phyloP scores from a whole-genome alignment of 306 rosid species.

The Lotus japonicus region DNA sequence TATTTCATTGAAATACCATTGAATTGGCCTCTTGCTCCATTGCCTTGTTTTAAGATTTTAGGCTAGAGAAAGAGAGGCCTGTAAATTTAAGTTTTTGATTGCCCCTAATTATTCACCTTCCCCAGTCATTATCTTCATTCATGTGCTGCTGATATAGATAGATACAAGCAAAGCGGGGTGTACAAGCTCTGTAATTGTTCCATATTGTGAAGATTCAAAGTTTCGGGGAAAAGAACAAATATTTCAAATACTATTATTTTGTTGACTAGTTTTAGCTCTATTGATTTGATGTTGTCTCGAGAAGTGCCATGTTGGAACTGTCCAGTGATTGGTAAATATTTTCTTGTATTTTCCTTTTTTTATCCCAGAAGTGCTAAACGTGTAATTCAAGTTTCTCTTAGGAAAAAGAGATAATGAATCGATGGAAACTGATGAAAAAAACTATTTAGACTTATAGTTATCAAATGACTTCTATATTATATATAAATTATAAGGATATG shows the following conservation, averaged over 20 bases:
- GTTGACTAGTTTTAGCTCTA: conserved; percentile 19
- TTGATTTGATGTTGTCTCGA: background rate
- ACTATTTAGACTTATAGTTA: no score
- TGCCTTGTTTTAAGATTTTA: conserved; percentile 75
- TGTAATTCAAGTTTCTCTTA: background rate
- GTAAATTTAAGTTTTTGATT: conserved; percentile 51
- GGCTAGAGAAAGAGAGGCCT: conserved; percentile 76
- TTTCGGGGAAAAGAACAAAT: conserved; percentile 18
- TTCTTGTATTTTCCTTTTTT: background rate
- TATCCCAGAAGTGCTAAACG: background rate
- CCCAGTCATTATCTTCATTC: conserved; percentile 34
- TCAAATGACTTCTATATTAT: no score
- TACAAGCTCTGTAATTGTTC: conserved; percentile 35
- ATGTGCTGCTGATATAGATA: conserved; percentile 31
- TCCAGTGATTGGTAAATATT: background rate
- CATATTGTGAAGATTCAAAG: conserved; percentile 27
- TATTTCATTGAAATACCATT: conserved; percentile 47
- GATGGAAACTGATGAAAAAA: background rate
- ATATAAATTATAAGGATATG: no score
- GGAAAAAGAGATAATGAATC: background rate
- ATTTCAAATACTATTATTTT: conserved; percentile 31
- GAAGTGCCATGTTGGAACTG: background rate
- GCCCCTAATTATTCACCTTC: conserved; percentile 40
- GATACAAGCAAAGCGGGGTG: conserved; percentile 39
- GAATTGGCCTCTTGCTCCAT: conserved; percentile 58